A percentile compares a stretch with the other conserved stretches of the same genome.
Conservation (phyloP, 805 yeast species). For the Saccharomycodes ludwigii region DNA sequence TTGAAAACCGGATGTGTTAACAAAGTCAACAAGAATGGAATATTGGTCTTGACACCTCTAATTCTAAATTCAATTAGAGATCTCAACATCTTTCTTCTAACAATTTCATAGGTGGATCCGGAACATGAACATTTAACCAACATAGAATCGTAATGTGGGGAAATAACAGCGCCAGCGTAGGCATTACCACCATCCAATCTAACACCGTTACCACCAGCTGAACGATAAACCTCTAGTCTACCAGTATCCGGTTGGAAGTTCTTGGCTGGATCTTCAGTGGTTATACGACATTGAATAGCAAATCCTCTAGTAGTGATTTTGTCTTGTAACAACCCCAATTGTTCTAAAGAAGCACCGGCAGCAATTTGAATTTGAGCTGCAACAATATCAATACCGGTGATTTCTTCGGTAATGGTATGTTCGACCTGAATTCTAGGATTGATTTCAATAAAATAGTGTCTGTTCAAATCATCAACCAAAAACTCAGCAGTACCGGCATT, state of each 20-base stretch:
- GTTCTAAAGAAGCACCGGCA: slow-evolving; percentile 90
- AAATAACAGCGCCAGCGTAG: slow-evolving; percentile 89
- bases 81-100: slow-evolving; percentile 95
- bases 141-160: slow-evolving; percentile 97
- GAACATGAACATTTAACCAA: slow-evolving; percentile 94
- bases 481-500: slow-evolving; percentile 99
- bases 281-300: slow-evolving; percentile 98
- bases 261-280: slow-evolving; percentile 95
- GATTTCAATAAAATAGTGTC: slow-evolving; percentile 96
- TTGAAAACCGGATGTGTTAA: slow-evolving; percentile 84
- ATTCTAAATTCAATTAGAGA: slow-evolving; percentile 95
- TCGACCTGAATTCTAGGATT: slow-evolving; percentile 98
- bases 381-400: slow-evolving; percentile 94
- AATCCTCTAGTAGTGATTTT: slow-evolving; percentile 92
- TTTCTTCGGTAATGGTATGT: slow-evolving; percentile 97
- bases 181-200: slow-evolving; percentile 98
- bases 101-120: slow-evolving; percentile 94
- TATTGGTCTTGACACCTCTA: slow-evolving; percentile 98
- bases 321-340: slow-evolving; percentile 87
- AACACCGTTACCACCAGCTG: slow-evolving; percentile 99
- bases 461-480: slow-evolving; percentile 80
- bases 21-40: slow-evolving; percentile 86
- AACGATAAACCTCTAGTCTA: slow-evolving; percentile 92
- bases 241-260: slow-evolving; percentile 98
- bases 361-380: slow-evolving; percentile 99